These are phyloP conservation scores for Daedaleopsis sinensis DNA, from an alignment of 768 basidiomycete species.

Conservation along the genomic window DNA sequence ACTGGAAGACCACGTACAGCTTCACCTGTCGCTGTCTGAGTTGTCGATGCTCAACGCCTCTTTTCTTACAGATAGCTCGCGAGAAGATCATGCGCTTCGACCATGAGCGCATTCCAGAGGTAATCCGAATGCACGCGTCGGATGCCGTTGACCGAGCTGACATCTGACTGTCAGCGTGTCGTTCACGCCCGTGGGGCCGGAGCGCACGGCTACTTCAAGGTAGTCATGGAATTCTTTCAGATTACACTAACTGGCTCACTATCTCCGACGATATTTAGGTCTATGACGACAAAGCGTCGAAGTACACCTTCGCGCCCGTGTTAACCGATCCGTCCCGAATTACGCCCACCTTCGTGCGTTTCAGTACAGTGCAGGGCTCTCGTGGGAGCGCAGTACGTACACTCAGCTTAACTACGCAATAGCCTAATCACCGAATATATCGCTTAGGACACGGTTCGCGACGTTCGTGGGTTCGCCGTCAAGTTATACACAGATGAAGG, in stretches of 20 bases:
- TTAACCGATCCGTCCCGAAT: constrained; percentile 72
- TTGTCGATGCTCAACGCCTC: neutral
- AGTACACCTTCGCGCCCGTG: constrained; percentile 71
- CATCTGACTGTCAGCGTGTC: constrained; percentile 54
- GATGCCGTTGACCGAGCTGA: neutral
- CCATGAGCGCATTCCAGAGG: constrained; percentile 89
- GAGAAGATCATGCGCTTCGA: constrained; percentile 83
- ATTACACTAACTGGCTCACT: neutral
- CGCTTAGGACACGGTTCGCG: constrained; percentile 69
- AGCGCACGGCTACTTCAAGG: constrained; percentile 83
- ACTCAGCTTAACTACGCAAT: neutral
- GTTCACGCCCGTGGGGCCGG: constrained; percentile 74
- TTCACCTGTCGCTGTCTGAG: neutral
- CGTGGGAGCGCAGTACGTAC: constrained; percentile 75
- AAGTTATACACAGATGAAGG: constrained; percentile 87
- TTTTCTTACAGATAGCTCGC: constrained; percentile 45
- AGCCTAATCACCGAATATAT: neutral
- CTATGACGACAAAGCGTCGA: constrained; percentile 64
- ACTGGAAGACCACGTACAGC: constrained; percentile 66
- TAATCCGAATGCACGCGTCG: constrained; percentile 24
- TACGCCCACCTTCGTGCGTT: constrained; percentile 81
- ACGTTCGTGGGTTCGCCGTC: constrained; percentile 85
- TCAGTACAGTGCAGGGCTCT: constrained; percentile 84
- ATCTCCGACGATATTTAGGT: constrained; percentile 33
- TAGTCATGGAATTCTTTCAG: neutral